phyloP scores from a whole-genome alignment of 495 filamentous ascomycete genomes.

The Aspergillus sparsus region DNA sequence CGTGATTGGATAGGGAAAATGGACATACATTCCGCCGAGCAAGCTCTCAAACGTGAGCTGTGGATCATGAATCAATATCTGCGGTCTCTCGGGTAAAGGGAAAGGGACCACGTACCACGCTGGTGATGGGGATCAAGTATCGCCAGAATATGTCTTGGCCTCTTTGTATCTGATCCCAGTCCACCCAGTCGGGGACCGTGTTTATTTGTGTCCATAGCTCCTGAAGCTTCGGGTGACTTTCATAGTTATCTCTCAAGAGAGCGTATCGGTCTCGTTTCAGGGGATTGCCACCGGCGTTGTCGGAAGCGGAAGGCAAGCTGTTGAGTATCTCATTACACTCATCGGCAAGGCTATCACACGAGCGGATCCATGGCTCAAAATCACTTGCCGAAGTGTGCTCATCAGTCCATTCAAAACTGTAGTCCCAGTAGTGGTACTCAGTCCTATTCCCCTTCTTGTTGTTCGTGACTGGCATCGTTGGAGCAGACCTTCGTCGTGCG shows the following conservation, averaged over 20 bases:
- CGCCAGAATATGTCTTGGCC: conserved; percentile 64
- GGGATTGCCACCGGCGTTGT: conserved; percentile 20
- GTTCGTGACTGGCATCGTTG: conserved; percentile 5
- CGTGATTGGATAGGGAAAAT: background rate
- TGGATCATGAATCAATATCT: background rate
- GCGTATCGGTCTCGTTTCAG: conserved; percentile 60
- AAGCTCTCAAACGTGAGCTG: conserved; percentile 44
- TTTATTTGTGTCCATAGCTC: conserved; percentile 69
- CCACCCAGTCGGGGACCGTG: conserved; percentile 76
- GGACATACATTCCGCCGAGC: conserved; percentile 41
- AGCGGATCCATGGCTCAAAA: conserved; percentile 55
- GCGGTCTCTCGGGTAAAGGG: background rate
- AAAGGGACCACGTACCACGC: conserved; percentile 36
- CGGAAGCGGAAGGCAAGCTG: conserved; percentile 47
- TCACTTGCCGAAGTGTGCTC: conserved; percentile 62
- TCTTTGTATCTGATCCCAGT: conserved; percentile 75
- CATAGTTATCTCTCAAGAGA: conserved; percentile 58
- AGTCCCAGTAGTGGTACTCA: conserved; percentile 57
- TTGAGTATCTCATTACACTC: conserved; percentile 61
- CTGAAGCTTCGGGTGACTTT: conserved; percentile 55
- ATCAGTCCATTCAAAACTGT: conserved; percentile 68
- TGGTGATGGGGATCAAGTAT: conserved; percentile 66
- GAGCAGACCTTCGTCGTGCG: background rate
- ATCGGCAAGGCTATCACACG: conserved; percentile 70
- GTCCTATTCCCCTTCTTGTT: conserved; percentile 15